These are phyloP conservation scores for Fusarium annulatum DNA, from an alignment of 2,329 filamentous ascomycete species.

Conservation along the genomic window DNA sequence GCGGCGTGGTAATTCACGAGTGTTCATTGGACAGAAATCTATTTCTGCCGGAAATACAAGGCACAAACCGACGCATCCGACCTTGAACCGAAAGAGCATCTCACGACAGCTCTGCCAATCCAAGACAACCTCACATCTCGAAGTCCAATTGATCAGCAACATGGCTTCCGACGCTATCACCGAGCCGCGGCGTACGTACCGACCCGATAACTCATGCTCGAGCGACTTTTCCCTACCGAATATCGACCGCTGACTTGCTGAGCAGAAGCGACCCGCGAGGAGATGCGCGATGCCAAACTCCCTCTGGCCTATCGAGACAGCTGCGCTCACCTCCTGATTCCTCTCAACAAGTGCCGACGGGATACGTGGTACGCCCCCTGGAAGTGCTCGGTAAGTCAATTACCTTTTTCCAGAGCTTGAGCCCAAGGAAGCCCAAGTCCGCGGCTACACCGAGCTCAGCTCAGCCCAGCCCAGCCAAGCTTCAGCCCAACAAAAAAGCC, in stretches of 20 bases:
- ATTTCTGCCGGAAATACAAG: slow-evolving; percentile 44
- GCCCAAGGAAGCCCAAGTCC: neutral
- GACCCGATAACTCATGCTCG: neutral
- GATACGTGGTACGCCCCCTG: slow-evolving; percentile 95
- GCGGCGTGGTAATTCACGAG: slow-evolving; percentile 42
- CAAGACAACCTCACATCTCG: slow-evolving; percentile 44
- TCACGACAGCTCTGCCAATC: slow-evolving; percentile 44
- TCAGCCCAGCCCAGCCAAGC: neutral
- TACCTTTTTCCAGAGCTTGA: slow-evolving; percentile 10
- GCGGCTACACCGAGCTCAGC: slow-evolving; percentile 11
- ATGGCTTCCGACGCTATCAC: slow-evolving; percentile 53
- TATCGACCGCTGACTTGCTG: slow-evolving; percentile 37
- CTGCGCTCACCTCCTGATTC: slow-evolving; percentile 94
- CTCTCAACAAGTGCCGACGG: slow-evolving; percentile 92
- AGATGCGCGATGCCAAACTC: slow-evolving; percentile 91
- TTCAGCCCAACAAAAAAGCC: slow-evolving; percentile 10
- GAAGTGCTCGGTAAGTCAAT: slow-evolving; percentile 88
- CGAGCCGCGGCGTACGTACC: slow-evolving; percentile 54
- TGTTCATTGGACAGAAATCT: slow-evolving; percentile 32
- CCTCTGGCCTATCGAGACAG: slow-evolving; percentile 93
- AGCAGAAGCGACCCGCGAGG: slow-evolving; percentile 82
- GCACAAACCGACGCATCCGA: slow-evolving; percentile 42
- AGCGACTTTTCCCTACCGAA: slow-evolving; percentile 20
- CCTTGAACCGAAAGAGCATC: slow-evolving; percentile 46
- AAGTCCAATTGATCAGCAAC: slow-evolving; percentile 51